These are phyloP conservation scores for Kodamaea jinghongensis DNA, from an alignment of 805 yeast species.

Conservation along the genomic window DNA sequence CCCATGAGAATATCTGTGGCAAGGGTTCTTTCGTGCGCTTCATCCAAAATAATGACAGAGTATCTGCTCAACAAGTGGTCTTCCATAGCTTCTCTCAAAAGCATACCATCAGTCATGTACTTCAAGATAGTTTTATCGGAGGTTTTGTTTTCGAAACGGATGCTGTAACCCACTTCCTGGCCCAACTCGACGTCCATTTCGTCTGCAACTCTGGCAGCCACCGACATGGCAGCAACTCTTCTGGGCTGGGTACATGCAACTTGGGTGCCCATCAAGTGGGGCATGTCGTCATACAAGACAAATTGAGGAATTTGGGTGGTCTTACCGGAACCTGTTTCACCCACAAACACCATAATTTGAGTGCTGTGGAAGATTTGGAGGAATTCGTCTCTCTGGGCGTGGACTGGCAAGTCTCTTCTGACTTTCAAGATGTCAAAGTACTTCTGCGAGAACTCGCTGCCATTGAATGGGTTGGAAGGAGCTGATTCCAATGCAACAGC, in stretches of 20 bases:
- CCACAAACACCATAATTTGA: conserved; percentile 96
- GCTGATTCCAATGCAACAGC: conserved; percentile 61
- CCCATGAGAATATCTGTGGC: conserved; percentile 98
- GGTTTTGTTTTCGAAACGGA: conserved; percentile 91
- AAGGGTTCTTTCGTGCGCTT: conserved; percentile 96
- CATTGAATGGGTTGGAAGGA: conserved; percentile 75
- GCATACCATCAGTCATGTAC: conserved; percentile 99
- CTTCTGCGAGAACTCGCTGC: conserved; percentile 54
- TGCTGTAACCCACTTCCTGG: conserved; percentile 91
- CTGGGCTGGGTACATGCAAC: conserved; percentile 97
- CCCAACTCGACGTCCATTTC: conserved; percentile 95
- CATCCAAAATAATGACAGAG: conserved; percentile 91
- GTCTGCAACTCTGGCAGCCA: conserved; percentile 94
- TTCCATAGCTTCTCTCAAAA: conserved; percentile 94
- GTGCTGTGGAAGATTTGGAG: conserved; percentile 76
- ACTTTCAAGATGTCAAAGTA: conserved; percentile 75
- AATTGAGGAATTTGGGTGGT: conserved; percentile 98
- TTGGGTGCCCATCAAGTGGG: conserved; percentile 76
- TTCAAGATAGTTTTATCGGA: conserved; percentile 76
- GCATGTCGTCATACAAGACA: conserved; percentile 88
- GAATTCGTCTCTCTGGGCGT: conserved; percentile 88
- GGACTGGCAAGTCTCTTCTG: conserved; percentile 90
- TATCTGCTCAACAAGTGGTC: conserved; percentile 80
- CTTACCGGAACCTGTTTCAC: conserved; percentile 99
- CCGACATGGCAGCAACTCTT: conserved; percentile 99